Percentiles rank a stretch among this genome's conserved stretches.
Conservation (phyloP, 2,329 filamentous ascomycete species). For the Arthrobotrys musiformis region DNA sequence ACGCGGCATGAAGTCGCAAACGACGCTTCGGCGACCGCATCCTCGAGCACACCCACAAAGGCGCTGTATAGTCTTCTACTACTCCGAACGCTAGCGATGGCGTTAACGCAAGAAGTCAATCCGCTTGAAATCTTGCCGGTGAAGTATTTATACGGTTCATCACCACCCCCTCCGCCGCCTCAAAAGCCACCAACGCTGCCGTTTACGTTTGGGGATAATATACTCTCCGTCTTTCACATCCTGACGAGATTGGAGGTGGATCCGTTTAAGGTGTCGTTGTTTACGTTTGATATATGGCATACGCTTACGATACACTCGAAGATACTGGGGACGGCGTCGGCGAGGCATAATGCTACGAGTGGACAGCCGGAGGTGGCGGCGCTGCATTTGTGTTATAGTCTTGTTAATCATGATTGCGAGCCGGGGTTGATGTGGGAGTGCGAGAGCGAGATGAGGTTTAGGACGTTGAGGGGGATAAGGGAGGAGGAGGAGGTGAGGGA, state of each 20-base stretch:
- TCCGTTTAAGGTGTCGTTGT: conserved; percentile 70
- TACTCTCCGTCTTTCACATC: conserved; percentile 78
- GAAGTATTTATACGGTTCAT: conserved; percentile 76
- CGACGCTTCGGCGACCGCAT: conserved; percentile 39
- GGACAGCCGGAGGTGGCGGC: conserved; percentile 90
- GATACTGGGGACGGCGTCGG: conserved; percentile 91
- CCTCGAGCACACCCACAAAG: conserved; percentile 43
- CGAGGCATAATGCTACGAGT: conserved; percentile 78
- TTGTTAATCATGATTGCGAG: conserved; percentile 95
- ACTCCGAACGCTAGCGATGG: conserved; percentile 72
- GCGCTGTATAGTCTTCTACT: conserved; percentile 73
- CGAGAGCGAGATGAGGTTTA: conserved; percentile 80
- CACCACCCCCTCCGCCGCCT: conserved; percentile 67
- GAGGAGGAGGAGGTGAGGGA: conserved; percentile 87
- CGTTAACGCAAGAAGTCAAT: conserved; percentile 70
- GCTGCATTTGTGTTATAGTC: conserved; percentile 81
- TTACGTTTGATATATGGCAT: conserved; percentile 78
- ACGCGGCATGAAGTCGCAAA: conserved; percentile 60
- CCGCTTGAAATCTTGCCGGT: conserved; percentile 73
- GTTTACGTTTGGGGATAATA: conserved; percentile 80
- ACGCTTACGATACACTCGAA: conserved; percentile 93
- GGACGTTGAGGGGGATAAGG: conserved; percentile 69
- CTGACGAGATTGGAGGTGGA: conserved; percentile 87
- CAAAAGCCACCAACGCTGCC: conserved; percentile 73
- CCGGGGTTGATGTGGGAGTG: conserved; percentile 96